Percentiles rank a stretch among this genome's conserved stretches.
phyloP scores from a whole-genome alignment of 352 stramenopile genomes.

The Phytopythium oedochilum region DNA sequence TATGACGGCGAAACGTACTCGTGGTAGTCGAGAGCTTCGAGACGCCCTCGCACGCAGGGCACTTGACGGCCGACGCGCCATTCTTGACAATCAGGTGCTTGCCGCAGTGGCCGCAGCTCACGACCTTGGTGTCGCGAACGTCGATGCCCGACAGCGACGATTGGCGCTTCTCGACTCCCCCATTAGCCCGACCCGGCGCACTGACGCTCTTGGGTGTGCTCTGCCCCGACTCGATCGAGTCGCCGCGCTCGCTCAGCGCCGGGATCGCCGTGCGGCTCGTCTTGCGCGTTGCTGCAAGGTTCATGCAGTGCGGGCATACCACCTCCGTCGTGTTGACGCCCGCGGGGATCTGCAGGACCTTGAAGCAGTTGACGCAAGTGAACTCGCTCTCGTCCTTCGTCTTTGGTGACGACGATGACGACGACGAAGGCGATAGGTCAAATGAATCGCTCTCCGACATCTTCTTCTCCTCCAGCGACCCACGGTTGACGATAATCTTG shows the following conservation, averaged over 20 bases:
- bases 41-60: slow-evolving; percentile 69
- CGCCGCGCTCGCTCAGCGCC: slow-evolving; percentile 23
- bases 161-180: not conserved
- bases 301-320: slow-evolving; percentile 61
- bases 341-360: slow-evolving; percentile 39
- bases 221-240: slow-evolving; percentile 28
- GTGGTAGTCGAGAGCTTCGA: slow-evolving; percentile 82
- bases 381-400: slow-evolving; percentile 18
- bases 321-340: slow-evolving; percentile 43
- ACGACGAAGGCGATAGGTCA: not conserved
- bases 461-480: not conserved
- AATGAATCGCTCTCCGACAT: slow-evolving; percentile 1
- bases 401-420: not conserved
- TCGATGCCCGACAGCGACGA: slow-evolving; percentile 42
- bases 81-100: slow-evolving; percentile 85
- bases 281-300: slow-evolving; percentile 47
- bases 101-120: slow-evolving; percentile 80
- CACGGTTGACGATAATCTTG: not conserved
- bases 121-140: slow-evolving; percentile 76
- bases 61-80: slow-evolving; percentile 73
- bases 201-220: slow-evolving; percentile 14
- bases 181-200: not conserved
- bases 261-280: slow-evolving; percentile 18
- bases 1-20: slow-evolving; percentile 55
- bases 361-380: slow-evolving; percentile 55